Conservation (phyloP, 2,329 filamentous ascomycete species). For the Hymenoscyphus fraxineus region DNA sequence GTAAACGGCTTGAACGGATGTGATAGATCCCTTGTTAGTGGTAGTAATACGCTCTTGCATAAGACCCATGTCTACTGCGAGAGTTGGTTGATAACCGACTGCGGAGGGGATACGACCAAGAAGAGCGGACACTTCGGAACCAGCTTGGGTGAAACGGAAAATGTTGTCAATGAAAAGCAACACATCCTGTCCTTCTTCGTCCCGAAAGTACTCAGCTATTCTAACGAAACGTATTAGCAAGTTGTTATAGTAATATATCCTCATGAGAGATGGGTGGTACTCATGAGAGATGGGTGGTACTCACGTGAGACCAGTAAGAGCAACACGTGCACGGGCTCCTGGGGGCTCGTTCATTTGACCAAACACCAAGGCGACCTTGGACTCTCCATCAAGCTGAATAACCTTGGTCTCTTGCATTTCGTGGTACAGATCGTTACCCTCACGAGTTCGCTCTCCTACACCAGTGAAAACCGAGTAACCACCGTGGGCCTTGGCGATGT, state of each 20-base stretch:
- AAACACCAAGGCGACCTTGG: slow-evolving; percentile 98
- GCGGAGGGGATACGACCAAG: slow-evolving; percentile 99
- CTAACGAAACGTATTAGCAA: background rate
- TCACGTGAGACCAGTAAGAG: slow-evolving; percentile 67
- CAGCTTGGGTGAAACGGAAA: slow-evolving; percentile 99
- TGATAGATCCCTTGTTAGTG: slow-evolving; percentile 99
- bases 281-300: background rate
- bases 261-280: background rate
- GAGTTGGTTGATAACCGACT: slow-evolving; percentile 99
- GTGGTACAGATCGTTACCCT: slow-evolving; percentile 99
- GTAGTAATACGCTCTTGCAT: slow-evolving; percentile 99
- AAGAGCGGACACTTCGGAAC: slow-evolving; percentile 99
- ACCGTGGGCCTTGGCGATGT: slow-evolving; percentile 99
- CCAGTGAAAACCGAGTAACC: slow-evolving; percentile 99
- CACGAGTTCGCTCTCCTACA: slow-evolving; percentile 99
- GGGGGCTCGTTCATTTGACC: slow-evolving; percentile 99
- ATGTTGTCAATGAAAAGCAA: slow-evolving; percentile 99
- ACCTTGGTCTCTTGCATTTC: slow-evolving; percentile 99
- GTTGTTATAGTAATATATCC: background rate
- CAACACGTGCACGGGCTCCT: slow-evolving; percentile 98
- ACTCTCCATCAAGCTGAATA: slow-evolving; percentile 98
- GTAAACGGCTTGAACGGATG: slow-evolving; percentile 99
- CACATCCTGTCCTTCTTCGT: slow-evolving; percentile 82
- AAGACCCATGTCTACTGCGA: slow-evolving; percentile 96
- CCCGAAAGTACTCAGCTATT: slow-evolving; percentile 78